Percentiles rank a stretch among this genome's conserved stretches.
These are phyloP conservation scores for Halteria grandinella DNA, from an alignment of 73 alveolate species.

Conservation along the genomic window DNA sequence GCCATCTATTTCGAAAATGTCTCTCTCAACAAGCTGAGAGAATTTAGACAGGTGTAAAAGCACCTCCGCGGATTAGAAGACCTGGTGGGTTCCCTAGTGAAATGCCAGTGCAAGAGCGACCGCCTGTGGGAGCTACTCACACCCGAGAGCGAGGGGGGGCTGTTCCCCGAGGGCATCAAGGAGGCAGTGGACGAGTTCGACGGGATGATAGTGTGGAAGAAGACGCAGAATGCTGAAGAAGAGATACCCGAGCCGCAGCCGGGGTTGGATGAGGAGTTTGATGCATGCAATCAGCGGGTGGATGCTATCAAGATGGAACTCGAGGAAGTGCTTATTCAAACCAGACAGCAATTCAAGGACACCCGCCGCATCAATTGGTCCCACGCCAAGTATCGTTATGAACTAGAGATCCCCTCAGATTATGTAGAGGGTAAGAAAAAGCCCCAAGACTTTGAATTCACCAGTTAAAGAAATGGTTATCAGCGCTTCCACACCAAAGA, in stretches of 20 bases:
- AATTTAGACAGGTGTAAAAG: not conserved
- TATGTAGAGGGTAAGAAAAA: slow-evolving; percentile 74
- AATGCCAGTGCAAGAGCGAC: not conserved
- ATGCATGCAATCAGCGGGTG: slow-evolving; percentile 44
- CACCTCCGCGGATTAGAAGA: not conserved
- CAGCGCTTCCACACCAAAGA: slow-evolving; percentile 80
- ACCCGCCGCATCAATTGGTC: slow-evolving; percentile 11
- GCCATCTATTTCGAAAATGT: slow-evolving; percentile 94
- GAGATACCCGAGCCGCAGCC: slow-evolving; percentile 65
- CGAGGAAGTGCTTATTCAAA: not conserved
- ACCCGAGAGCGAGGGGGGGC: slow-evolving; percentile 11
- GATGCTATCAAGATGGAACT: slow-evolving; percentile 4
- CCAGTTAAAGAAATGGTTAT: slow-evolving; percentile 74
- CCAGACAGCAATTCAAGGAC: slow-evolving; percentile 14
- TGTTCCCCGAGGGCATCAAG: slow-evolving; percentile 44
- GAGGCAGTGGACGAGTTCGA: slow-evolving; percentile 62
- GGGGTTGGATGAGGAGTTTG: slow-evolving; percentile 70
- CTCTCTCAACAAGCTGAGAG: slow-evolving; percentile 43
- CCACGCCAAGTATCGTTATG: slow-evolving; percentile 77
- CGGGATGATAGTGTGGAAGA: slow-evolving; percentile 62
- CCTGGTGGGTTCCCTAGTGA: not conserved
- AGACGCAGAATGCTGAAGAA: not conserved
- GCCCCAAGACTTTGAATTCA: slow-evolving; percentile 75
- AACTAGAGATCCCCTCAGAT: slow-evolving; percentile 79
- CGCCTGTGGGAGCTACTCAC: not conserved